These are phyloP conservation scores for Boletus vinaceobasis DNA, from an alignment of 768 basidiomycete species.

Conservation along the genomic window DNA sequence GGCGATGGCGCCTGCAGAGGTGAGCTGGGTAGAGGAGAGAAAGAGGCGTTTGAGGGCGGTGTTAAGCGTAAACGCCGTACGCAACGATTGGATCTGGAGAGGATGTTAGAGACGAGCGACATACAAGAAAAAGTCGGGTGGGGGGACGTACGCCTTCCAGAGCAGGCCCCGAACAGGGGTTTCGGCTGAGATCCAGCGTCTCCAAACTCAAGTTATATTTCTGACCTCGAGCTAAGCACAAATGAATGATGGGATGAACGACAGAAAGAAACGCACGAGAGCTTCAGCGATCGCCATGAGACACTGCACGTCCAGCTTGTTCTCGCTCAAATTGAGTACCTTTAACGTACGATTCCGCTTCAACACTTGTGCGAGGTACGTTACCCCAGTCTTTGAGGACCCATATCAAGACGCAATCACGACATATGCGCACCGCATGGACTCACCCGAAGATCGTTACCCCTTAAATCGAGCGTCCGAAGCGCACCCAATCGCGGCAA, in stretches of 20 bases:
- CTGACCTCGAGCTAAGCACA: slow-evolving; percentile 35
- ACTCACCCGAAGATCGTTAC: slow-evolving; percentile 88
- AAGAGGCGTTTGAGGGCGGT: slow-evolving; percentile 89
- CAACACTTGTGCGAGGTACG: slow-evolving; percentile 90
- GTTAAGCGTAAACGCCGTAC: slow-evolving; percentile 92
- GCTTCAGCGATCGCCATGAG: slow-evolving; percentile 84
- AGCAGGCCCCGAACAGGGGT: slow-evolving; percentile 87
- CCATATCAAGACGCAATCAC: background rate
- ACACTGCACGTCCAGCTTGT: slow-evolving; percentile 83
- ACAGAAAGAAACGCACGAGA: slow-evolving; percentile 50
- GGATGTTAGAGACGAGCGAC: background rate
- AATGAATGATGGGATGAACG: background rate
- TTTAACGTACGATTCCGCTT: slow-evolving; percentile 95
- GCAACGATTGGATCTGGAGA: slow-evolving; percentile 72
- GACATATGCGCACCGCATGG: background rate
- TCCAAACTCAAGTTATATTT: slow-evolving; percentile 95
- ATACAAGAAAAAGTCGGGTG: background rate
- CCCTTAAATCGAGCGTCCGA: slow-evolving; percentile 85
- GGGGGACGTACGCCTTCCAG: slow-evolving; percentile 76
- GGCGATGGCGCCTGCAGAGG: slow-evolving; percentile 84
- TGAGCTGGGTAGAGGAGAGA: slow-evolving; percentile 77
- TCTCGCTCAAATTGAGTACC: slow-evolving; percentile 91
- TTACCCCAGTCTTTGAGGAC: slow-evolving; percentile 59
- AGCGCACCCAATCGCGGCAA: slow-evolving; percentile 83
- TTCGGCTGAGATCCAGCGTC: slow-evolving; percentile 89